Conservation (phyloP, 2,329 filamentous ascomycete genomes). For the Ustulina deusta region DNA sequence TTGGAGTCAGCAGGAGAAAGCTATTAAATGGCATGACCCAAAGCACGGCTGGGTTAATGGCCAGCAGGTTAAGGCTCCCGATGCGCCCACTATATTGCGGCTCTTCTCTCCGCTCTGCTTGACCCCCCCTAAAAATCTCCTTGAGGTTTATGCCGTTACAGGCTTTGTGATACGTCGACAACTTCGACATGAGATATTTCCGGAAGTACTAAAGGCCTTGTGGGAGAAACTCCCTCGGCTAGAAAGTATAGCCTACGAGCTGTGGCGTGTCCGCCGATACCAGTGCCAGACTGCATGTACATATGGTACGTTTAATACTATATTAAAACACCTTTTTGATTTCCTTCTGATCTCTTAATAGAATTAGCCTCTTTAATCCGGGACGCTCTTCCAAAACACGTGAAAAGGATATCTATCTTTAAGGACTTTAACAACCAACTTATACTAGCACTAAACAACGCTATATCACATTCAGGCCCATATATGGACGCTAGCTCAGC, state of each 20-base stretch:
- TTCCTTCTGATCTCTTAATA: slow-evolving; percentile 24
- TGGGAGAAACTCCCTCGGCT: slow-evolving; percentile 45
- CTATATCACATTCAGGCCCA: slow-evolving; percentile 20
- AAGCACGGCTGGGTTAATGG: slow-evolving; percentile 51
- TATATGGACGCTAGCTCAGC: slow-evolving; percentile 12
- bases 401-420: slow-evolving; percentile 47
- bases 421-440: slow-evolving; percentile 47
- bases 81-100: slow-evolving; percentile 39
- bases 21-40: slow-evolving; percentile 44
- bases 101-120: slow-evolving; percentile 44
- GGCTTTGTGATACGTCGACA: slow-evolving; percentile 51
- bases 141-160: slow-evolving; percentile 39
- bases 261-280: slow-evolving; percentile 48
- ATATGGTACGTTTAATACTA: slow-evolving; percentile 24
- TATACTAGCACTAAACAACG: slow-evolving; percentile 22
- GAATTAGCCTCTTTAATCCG: slow-evolving; percentile 20
- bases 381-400: slow-evolving; percentile 41
- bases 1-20: slow-evolving; percentile 28
- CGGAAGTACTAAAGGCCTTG: slow-evolving; percentile 38
- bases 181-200: slow-evolving; percentile 46
- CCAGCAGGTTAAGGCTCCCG: slow-evolving; percentile 43
- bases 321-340: slow-evolving; percentile 18
- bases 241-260: slow-evolving; percentile 50
- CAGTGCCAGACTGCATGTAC: slow-evolving; percentile 14
- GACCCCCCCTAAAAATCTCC: slow-evolving; percentile 34